phyloP scores from a whole-genome alignment of 176 grass and related monocot species.

The Microstegium vimineum region DNA sequence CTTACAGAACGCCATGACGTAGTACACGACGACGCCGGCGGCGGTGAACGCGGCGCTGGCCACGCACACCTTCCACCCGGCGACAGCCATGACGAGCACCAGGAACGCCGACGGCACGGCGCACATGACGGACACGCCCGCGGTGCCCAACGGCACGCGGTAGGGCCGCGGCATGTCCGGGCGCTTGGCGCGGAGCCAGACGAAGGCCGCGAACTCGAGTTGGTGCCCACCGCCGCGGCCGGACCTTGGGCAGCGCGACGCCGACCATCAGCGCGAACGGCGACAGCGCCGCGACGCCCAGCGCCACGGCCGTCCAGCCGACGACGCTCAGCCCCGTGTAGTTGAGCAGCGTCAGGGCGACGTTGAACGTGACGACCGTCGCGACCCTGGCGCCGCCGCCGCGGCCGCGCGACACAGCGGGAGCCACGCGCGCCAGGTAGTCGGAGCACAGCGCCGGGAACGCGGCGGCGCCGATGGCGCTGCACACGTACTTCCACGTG shows the following conservation, averaged over 20 bases:
- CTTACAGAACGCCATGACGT: background rate
- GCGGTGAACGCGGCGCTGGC: constrained; percentile 10
- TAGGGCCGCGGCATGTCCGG: constrained; percentile 45
- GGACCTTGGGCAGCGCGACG: constrained; percentile 59
- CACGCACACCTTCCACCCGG: constrained; percentile 32
- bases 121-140: constrained; percentile 29
- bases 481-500: constrained; percentile 65
- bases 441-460: constrained; percentile 72
- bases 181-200: constrained; percentile 41
- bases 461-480: constrained; percentile 55
- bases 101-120: constrained; percentile 40
- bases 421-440: constrained; percentile 47
- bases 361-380: constrained; percentile 46
- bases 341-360: constrained; percentile 50
- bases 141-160: constrained; percentile 19
- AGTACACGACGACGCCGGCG: constrained; percentile 20
- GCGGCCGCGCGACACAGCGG: constrained; percentile 39
- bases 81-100: constrained; percentile 29
- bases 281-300: constrained; percentile 52
- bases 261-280: constrained; percentile 70
- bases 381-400: constrained; percentile 31
- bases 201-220: constrained; percentile 81
- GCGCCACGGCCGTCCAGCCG: constrained; percentile 60
- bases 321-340: constrained; percentile 61
- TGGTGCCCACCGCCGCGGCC: constrained; percentile 55